These are phyloP conservation scores for Cystofilobasidium capitatum DNA, from an alignment of 768 basidiomycete species.

Conservation along the genomic window DNA sequence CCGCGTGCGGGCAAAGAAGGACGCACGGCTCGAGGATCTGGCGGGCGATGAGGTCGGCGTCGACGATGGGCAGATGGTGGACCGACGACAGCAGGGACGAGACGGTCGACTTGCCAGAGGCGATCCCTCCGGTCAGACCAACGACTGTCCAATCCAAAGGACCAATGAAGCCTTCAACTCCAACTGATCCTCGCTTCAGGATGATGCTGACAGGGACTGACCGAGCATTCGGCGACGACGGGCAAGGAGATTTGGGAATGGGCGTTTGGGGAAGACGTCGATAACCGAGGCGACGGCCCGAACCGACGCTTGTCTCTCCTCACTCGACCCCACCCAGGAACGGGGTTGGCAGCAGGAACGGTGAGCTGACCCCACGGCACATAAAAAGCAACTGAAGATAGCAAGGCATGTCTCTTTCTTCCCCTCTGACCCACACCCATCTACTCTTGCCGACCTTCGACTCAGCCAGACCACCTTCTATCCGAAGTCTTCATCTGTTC, in stretches of 20 bases:
- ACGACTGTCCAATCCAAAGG: slow-evolving; percentile 50
- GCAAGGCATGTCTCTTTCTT: no score
- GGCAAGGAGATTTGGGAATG: not conserved
- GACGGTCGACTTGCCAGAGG: slow-evolving; percentile 88
- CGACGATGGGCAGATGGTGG: slow-evolving; percentile 69
- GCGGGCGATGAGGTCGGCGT: slow-evolving; percentile 83
- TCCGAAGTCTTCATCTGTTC: no score
- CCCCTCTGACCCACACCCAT: no score
- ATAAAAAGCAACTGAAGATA: no score
- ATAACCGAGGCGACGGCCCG: no score
- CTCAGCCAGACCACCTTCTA: no score
- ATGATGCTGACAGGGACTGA: not conserved
- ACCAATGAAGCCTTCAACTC: not conserved
- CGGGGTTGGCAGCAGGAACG: no score
- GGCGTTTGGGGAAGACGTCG: no score
- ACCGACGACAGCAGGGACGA: slow-evolving; percentile 55
- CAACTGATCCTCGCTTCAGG: not conserved
- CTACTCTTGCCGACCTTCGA: no score
- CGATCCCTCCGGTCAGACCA: slow-evolving; percentile 91
- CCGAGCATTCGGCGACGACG: slow-evolving; percentile 1
- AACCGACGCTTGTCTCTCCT: no score
- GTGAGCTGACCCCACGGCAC: no score
- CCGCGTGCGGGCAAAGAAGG: not conserved
- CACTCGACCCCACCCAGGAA: no score
- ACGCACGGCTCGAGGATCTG: slow-evolving; percentile 60